phyloP scores from a whole-genome alignment of 2,329 filamentous ascomycete genomes.

The Leptographium galeiforme region DNA sequence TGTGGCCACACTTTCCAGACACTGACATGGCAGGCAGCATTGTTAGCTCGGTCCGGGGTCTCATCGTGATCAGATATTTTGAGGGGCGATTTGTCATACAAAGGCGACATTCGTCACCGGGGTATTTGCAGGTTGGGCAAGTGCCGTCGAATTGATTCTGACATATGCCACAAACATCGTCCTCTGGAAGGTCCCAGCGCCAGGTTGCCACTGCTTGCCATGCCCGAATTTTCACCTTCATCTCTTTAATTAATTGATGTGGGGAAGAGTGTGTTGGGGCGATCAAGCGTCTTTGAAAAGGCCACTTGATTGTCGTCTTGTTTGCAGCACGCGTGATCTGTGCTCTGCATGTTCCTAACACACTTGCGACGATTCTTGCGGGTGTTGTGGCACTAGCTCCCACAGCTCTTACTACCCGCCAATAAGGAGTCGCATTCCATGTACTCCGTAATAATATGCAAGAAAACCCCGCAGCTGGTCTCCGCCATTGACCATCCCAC shows the following conservation, averaged over 20 bases:
- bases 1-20: slow-evolving; percentile 92
- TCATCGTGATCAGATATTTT: not conserved
- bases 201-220: slow-evolving; percentile 94
- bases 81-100: slow-evolving; percentile 37
- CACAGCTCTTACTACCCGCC: not conserved
- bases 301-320: too few species aligned
- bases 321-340: not conserved
- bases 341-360: not conserved
- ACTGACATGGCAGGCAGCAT: slow-evolving; percentile 36
- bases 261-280: too few species aligned
- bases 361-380: not conserved
- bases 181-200: slow-evolving; percentile 95
- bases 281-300: too few species aligned
- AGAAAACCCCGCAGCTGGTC: not conserved
- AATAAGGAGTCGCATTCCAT: not conserved
- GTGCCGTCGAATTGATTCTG: slow-evolving; percentile 96
- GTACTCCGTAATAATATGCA: not conserved
- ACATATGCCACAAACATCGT: slow-evolving; percentile 97
- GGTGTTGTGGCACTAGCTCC: not conserved
- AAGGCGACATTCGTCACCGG: slow-evolving; percentile 87
- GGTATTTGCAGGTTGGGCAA: slow-evolving; percentile 95
- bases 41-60: not conserved
- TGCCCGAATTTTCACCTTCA: slow-evolving; percentile 91
- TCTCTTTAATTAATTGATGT: slow-evolving; percentile 21
- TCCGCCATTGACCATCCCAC: not conserved